Evolutionary conservation across 345 rosid genomes (phyloP).

Genomic region (Bretschneidera sinensis): DNA sequence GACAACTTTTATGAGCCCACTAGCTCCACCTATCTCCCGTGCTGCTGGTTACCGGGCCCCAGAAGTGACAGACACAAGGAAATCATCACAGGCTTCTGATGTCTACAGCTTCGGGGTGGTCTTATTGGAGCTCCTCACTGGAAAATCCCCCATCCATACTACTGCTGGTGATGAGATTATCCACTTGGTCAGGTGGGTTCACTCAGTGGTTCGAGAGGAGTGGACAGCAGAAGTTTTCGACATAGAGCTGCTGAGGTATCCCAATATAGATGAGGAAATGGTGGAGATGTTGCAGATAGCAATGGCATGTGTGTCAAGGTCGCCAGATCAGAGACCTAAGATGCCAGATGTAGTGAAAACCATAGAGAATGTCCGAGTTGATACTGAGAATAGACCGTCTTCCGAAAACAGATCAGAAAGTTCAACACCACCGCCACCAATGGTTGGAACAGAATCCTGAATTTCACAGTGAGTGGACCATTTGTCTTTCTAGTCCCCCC

Average conservation of each 20-base stretch:
- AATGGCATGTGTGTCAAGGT: slow-evolving; percentile 77
- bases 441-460: slow-evolving; percentile 20
- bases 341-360: slow-evolving; percentile 72
- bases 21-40: slow-evolving; percentile 73
- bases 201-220: slow-evolving; percentile 94
- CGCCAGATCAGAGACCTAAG: slow-evolving; percentile 83
- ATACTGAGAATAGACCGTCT: slow-evolving; percentile 39
- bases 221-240: slow-evolving; percentile 99
- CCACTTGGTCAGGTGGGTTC: slow-evolving; percentile 97
- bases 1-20: slow-evolving; percentile 60
- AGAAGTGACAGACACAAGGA: slow-evolving; percentile 86
- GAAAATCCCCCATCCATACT: slow-evolving; percentile 83
- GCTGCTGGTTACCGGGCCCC: slow-evolving; percentile 97
- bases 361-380: slow-evolving; percentile 58
- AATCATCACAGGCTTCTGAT: slow-evolving; percentile 83
- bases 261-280: slow-evolving; percentile 96
- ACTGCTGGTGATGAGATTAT: slow-evolving; percentile 82
- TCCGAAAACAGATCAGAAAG: slow-evolving; percentile 49
- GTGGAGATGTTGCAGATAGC: slow-evolving; percentile 98
- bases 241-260: slow-evolving; percentile 77
- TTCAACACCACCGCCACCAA: slow-evolving; percentile 42
- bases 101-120: slow-evolving; percentile 96
- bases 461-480: slow-evolving; percentile 11
- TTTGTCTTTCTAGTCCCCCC: slow-evolving; percentile 1
- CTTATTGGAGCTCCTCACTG: slow-evolving; percentile 85